These are phyloP conservation scores for Gossypium gossypioides DNA, from an alignment of 441 rosid genomes.

Conservation along the genomic window DNA sequence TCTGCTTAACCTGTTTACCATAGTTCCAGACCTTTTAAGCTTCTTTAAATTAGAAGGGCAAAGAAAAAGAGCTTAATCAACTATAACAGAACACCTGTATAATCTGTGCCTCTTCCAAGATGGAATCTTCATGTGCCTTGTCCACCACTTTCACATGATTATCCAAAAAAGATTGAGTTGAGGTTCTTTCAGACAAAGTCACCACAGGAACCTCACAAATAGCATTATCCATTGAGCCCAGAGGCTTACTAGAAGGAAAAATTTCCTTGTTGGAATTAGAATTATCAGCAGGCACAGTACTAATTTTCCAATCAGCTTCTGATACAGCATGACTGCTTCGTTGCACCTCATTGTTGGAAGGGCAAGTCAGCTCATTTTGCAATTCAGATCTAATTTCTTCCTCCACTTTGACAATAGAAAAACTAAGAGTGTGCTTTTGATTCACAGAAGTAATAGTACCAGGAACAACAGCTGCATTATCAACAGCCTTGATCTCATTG, in stretches of 20 bases:
- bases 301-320: constrained; percentile 23
- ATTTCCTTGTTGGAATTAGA: constrained; percentile 27
- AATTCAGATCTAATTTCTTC: constrained; percentile 35
- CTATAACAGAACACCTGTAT: constrained; percentile 53
- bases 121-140: constrained; percentile 67
- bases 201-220: constrained; percentile 30
- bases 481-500: constrained; percentile 32
- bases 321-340: constrained; percentile 28
- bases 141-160: constrained; percentile 30
- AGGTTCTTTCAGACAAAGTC: constrained; percentile 26
- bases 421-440: constrained; percentile 31
- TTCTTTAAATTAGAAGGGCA: background rate
- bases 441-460: constrained; percentile 20
- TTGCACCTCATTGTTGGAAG: constrained; percentile 29
- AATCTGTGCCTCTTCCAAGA: constrained; percentile 79
- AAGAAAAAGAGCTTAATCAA: constrained; percentile 10
- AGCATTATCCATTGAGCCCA: constrained; percentile 29
- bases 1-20: constrained; percentile 69
- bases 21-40: constrained; percentile 18
- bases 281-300: constrained; percentile 13
- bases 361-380: constrained; percentile 35
- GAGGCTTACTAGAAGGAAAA: constrained; percentile 27
- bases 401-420: constrained; percentile 32
- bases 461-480: constrained; percentile 18
- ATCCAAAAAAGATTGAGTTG: constrained; percentile 34